Conservation (phyloP, 2,329 filamentous ascomycete genomes). For the Blastomyces gilchristii region DNA sequence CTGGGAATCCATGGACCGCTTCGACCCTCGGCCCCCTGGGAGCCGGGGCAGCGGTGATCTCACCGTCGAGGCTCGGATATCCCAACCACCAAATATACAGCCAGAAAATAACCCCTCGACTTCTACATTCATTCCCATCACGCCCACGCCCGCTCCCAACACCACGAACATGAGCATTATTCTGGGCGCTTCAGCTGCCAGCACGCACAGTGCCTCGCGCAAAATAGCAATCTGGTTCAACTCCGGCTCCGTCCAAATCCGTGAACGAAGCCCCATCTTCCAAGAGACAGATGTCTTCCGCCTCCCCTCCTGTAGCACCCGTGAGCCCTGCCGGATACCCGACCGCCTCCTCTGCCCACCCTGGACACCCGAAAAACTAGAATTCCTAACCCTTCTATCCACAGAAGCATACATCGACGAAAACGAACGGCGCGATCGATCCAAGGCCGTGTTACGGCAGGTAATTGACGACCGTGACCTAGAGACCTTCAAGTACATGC, state of each 20-base stretch:
- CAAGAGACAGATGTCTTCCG: slow-evolving; percentile 28
- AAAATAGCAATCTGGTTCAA: slow-evolving; percentile 32
- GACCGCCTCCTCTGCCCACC: slow-evolving; percentile 30
- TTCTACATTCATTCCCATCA: background rate
- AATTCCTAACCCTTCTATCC: slow-evolving; percentile 30
- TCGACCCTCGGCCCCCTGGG: slow-evolving; percentile 19
- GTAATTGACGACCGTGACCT: slow-evolving; percentile 29
- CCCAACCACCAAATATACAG: slow-evolving; percentile 3
- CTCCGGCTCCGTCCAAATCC: slow-evolving; percentile 29
- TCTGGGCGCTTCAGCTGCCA: background rate
- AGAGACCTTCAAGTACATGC: slow-evolving; percentile 24
- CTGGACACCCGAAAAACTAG: slow-evolving; percentile 32
- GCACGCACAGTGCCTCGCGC: slow-evolving; percentile 10
- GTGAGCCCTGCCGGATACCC: slow-evolving; percentile 27
- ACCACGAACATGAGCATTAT: background rate
- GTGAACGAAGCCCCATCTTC: slow-evolving; percentile 20
- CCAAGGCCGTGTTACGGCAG: slow-evolving; percentile 24
- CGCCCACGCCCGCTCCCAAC: background rate
- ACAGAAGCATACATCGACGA: slow-evolving; percentile 31
- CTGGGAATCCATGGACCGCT: slow-evolving; percentile 19
- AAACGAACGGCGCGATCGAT: slow-evolving; percentile 23
- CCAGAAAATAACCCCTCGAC: slow-evolving; percentile 5
- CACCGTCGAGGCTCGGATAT: slow-evolving; percentile 18
- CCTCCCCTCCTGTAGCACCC: slow-evolving; percentile 23
- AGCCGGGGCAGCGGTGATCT: slow-evolving; percentile 26